Evolutionary conservation across 192 early-diverging fungal genomes (phyloP), one percentile per base, ranked within the genome.

Genomic region (Gigaspora rosea): DNA sequence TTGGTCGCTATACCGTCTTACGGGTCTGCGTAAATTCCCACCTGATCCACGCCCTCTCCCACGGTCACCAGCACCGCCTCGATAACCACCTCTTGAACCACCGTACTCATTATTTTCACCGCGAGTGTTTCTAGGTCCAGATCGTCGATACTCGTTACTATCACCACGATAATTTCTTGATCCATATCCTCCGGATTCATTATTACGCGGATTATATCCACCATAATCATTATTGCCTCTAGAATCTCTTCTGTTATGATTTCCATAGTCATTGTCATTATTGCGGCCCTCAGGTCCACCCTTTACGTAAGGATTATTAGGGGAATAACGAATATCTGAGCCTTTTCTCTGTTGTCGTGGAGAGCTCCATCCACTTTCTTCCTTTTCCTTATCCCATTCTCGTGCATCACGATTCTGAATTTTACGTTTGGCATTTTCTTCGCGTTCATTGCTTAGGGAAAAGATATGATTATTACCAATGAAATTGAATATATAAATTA

Each of bases 321-420:
- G 13, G 6, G 5, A 41, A 66, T 54, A 18, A 54, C 52, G 52
- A 54, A 22, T 4, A 52, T 72, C 49, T 54, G 59, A 64, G 18
- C 59, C 22, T 8, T 65, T 63, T 46, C 27, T 35, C 12, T 52
- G 75, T 41, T 71, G 33, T 9, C 78, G 33, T 52, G 48, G 9
- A 46, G 78, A n/a, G 58, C 81, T 52, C 63, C 63, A 67, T 8
- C 22, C 50, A 15, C 63, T 8, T 54, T 76, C 75, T 18, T 49
- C 15, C 41, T 76, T 76, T 65, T 67, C 75, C 33, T 54, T 27
- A 47, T 76, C 75, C 75, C 75, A 76, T 76, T 76, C 75, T 22
- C 75, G 48, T 4, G 13, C n/a, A 18, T 76, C 63, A 41, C 75
- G 62, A 41, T 76, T 64, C n/a, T 76, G 20, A 20, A 12, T 76